A percentile compares a stretch with the other conserved stretches of the same genome.
These are phyloP conservation scores for Crataegus laevigata DNA, from an alignment of 306 rosid species.

Conservation along the genomic window DNA sequence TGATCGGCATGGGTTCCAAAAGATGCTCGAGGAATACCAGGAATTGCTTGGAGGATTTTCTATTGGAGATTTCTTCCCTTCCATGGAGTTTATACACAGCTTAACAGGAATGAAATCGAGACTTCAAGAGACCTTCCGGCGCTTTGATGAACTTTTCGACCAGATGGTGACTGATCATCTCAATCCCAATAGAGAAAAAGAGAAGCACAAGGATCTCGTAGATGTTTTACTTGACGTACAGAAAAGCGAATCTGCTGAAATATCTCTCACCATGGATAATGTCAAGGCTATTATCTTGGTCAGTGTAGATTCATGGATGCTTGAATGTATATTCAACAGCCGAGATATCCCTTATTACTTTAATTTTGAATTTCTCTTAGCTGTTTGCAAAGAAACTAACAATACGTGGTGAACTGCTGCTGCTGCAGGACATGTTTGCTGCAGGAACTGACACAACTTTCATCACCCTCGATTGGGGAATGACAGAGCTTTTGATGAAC, in stretches of 20 bases:
- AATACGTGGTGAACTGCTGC: background rate
- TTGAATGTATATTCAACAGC: background rate
- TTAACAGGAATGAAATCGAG: slow-evolving; percentile 58
- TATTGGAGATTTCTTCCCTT: slow-evolving; percentile 67
- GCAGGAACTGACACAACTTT: slow-evolving; percentile 70
- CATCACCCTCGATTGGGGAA: slow-evolving; percentile 66
- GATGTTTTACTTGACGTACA: slow-evolving; percentile 55
- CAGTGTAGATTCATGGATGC: slow-evolving; percentile 12
- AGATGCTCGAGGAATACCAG: slow-evolving; percentile 54
- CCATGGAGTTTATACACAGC: slow-evolving; percentile 49
- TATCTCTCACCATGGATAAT: slow-evolving; percentile 53
- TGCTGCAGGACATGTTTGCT: slow-evolving; percentile 64
- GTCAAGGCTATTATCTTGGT: slow-evolving; percentile 63
- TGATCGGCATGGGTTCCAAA: slow-evolving; percentile 40
- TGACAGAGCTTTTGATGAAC: slow-evolving; percentile 55
- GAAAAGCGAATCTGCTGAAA: slow-evolving; percentile 22
- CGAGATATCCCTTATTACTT: no score
- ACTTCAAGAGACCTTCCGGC: slow-evolving; percentile 27
- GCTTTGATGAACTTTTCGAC: slow-evolving; percentile 48
- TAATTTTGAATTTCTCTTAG: background rate
- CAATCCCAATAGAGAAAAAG: slow-evolving; percentile 16
- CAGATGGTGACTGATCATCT: slow-evolving; percentile 49
- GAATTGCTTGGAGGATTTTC: slow-evolving; percentile 63
- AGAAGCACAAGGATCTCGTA: slow-evolving; percentile 49
- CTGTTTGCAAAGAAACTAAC: background rate